Evolutionary conservation across 2,329 filamentous ascomycete genomes (phyloP).

Genomic region (Lecanoromycetidae sp.): DNA sequence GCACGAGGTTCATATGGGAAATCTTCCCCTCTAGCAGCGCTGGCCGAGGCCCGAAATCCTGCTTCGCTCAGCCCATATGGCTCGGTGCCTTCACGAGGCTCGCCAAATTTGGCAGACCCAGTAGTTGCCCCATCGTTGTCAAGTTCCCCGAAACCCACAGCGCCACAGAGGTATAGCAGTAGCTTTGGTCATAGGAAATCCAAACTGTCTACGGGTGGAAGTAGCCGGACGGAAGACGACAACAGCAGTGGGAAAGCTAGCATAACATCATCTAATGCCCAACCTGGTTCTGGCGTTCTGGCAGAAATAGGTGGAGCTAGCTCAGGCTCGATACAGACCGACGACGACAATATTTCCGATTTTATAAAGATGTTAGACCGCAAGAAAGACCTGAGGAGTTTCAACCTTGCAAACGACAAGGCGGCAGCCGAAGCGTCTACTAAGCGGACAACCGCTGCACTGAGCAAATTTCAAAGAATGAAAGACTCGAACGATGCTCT

Average conservation of each 20-base stretch:
- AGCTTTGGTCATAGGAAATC: conserved; percentile 81
- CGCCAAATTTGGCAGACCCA: conserved; percentile 48
- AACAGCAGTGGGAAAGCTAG: conserved; percentile 48
- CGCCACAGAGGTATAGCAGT: conserved; percentile 78
- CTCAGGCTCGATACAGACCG: conserved; percentile 56
- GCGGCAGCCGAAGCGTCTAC: conserved; percentile 52
- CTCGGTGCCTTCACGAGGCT: conserved; percentile 28
- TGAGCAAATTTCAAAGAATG: conserved; percentile 80
- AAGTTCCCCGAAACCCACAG: conserved; percentile 65
- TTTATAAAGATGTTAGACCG: conserved; percentile 82
- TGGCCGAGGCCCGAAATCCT: conserved; percentile 30
- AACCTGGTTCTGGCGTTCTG: conserved; percentile 67
- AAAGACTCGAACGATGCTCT: conserved; percentile 76
- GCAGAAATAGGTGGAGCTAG: conserved; percentile 55
- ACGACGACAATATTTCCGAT: conserved; percentile 87
- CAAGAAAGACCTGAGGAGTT: conserved; percentile 73
- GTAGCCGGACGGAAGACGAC: conserved; percentile 44
- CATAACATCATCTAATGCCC: conserved; percentile 38
- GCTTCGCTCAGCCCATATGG: conserved; percentile 28
- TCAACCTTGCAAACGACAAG: conserved; percentile 52
- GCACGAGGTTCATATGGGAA: conserved; percentile 37
- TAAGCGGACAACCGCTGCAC: conserved; percentile 63
- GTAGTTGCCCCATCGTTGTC: conserved; percentile 53
- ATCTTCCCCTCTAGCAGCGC: conserved; percentile 26
- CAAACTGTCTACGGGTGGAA: conserved; percentile 63